phyloP scores from a whole-genome alignment of 768 basidiomycete genomes.

The Lactarius akahatsu region DNA sequence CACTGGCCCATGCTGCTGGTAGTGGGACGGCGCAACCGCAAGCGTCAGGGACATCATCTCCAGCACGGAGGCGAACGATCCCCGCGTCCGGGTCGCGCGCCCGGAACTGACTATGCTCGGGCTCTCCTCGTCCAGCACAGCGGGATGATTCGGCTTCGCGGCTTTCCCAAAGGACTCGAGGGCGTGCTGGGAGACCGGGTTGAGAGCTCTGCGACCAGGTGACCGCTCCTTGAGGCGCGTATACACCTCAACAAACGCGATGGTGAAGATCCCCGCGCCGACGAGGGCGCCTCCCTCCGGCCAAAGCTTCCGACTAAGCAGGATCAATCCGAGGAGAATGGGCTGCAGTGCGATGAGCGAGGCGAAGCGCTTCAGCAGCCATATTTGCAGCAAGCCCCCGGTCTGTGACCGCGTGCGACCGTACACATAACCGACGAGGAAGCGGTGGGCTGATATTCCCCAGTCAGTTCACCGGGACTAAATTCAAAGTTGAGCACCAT shows the following conservation, averaged over 20 bases:
- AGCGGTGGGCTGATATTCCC: slow-evolving; percentile 62
- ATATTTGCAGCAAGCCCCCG: slow-evolving; percentile 71
- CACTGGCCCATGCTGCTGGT: slow-evolving; percentile 55
- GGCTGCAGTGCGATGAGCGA: slow-evolving; percentile 73
- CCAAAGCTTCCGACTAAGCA: slow-evolving; percentile 67
- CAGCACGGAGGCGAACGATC: slow-evolving; percentile 77
- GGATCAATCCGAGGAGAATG: slow-evolving; percentile 68
- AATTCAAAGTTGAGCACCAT: slow-evolving; percentile 31
- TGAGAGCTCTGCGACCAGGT: slow-evolving; percentile 51
- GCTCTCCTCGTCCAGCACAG: slow-evolving; percentile 49
- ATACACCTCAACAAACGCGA: slow-evolving; percentile 63
- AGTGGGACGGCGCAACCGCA: slow-evolving; percentile 66
- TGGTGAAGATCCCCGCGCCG: slow-evolving; percentile 52
- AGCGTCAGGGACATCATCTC: slow-evolving; percentile 83
- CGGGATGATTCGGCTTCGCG: slow-evolving; percentile 41
- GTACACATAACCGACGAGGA: slow-evolving; percentile 75
- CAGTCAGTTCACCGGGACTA: neutral
- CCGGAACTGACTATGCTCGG: slow-evolving; percentile 46
- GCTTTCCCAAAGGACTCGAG: slow-evolving; percentile 51
- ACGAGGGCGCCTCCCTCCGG: slow-evolving; percentile 65
- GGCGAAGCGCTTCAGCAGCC: slow-evolving; percentile 71
- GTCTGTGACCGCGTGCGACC: slow-evolving; percentile 72
- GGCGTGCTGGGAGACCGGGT: slow-evolving; percentile 56
- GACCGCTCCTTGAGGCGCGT: slow-evolving; percentile 48
- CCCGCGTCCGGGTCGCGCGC: slow-evolving; percentile 47